Base-by-base conservation (phyloP, 257 asterid genomes). In the Solanum pennellii region DNA sequence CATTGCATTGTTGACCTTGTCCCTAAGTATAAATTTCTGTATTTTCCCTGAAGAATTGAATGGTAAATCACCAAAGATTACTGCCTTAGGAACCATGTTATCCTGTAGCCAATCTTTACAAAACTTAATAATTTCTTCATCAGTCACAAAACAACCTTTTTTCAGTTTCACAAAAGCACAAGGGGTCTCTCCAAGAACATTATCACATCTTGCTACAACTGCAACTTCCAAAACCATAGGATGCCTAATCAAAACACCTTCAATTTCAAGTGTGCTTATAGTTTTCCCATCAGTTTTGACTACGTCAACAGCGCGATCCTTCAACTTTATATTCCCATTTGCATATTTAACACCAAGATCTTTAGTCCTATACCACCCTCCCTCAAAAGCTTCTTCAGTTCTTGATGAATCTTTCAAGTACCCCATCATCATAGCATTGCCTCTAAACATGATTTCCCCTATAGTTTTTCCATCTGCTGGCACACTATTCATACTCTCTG, bases 341-440 rank as follows among this genome's bases (percentile, higher is more conserved):
- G 85, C 73, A 68, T 91, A 93, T 68, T 83, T 94, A 72, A 95
- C 93, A 2, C 93, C 98, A 86, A 94, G 77, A 83, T 95, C 98
- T 21, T 91, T 92, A 12, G 96, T 93, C 73, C 95, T 91, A 29
- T 92, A 95, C 98, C 98, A 95, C 45, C 96, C 98, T 2, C 95
- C 94, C 23, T 21, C 44, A 42, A 95, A 94, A 23, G 94, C 97
- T 7, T 92, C 93, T 66, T 88, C 39, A 2, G 96, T 96, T 16
- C 89, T 92, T 37, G 89, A 44, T 1, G 15, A 14, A 82, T 94
- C 91, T 68, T 93, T 94, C 2, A 93, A 25, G 73, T 96, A 96
- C 18, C 98, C 98, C 13, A 84, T 80, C 98, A 94, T 96, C 77
- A 94, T 79, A 0, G 96, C 92, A 35, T 94, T 94, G 35, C 98